Evolutionary conservation across 345 rosid genomes (phyloP).

Genomic region (Murraya paniculata): DNA sequence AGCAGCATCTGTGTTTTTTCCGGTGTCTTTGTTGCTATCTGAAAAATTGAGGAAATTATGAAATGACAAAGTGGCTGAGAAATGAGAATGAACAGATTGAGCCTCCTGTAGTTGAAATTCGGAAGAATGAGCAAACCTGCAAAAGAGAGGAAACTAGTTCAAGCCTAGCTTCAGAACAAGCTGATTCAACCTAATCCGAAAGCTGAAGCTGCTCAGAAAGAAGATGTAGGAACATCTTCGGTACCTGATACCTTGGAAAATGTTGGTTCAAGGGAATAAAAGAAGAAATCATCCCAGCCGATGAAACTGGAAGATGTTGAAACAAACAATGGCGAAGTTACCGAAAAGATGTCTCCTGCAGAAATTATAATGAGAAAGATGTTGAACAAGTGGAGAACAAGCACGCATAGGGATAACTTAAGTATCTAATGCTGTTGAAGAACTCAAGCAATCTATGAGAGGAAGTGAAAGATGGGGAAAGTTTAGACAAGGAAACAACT

Average conservation of each 20-base stretch:
- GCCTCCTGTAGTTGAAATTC: constrained; percentile 6
- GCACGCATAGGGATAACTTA: no score
- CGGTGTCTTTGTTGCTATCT: no score
- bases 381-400: no score
- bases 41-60: no score
- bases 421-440: no score
- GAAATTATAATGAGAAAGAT: not conserved
- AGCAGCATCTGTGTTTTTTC: no score
- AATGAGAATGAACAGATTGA: constrained; percentile 10
- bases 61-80: not conserved
- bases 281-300: not conserved
- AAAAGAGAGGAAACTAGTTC: not conserved
- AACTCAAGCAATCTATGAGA: no score
- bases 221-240: not conserved
- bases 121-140: constrained; percentile 7
- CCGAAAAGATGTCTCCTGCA: not conserved
- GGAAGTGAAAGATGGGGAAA: constrained; percentile 13
- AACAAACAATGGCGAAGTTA: not conserved
- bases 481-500: constrained; percentile 3
- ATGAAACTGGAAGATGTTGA: not conserved
- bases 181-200: not conserved
- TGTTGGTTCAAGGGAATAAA: not conserved
- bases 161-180: not conserved
- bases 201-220: not conserved
- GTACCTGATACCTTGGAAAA: not conserved